A percentile compares a stretch with the other conserved stretches of the same genome.
Conservation (phyloP, 495 filamentous ascomycete species). For the Aspergillus sclerotiicarbonarius region DNA sequence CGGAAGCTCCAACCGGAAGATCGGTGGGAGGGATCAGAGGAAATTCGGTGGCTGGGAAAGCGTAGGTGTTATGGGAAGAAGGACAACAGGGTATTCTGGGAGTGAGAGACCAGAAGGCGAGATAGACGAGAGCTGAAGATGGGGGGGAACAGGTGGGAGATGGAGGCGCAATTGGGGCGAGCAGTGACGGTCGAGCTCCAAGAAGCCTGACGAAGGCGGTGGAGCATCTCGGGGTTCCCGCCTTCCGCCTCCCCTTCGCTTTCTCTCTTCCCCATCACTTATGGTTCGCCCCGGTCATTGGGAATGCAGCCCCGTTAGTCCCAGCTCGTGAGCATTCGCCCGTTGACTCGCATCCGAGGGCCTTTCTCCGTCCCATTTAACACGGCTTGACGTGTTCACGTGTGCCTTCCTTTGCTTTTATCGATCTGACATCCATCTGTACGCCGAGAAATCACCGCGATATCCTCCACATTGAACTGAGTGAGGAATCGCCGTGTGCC, state of each 20-base stretch:
- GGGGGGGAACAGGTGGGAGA: conserved; percentile 15
- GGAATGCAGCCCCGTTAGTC: conserved; percentile 13
- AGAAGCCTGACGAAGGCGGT: conserved; percentile 28
- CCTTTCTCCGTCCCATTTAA: neutral
- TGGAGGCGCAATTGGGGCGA: conserved; percentile 12
- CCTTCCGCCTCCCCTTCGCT: conserved; percentile 25
- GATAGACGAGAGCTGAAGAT: conserved; percentile 7
- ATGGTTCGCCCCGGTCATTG: conserved; percentile 12
- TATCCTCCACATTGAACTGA: neutral
- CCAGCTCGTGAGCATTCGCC: neutral
- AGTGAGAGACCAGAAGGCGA: conserved; percentile 1
- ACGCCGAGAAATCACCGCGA: conserved; percentile 21
- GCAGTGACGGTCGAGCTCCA: conserved; percentile 9
- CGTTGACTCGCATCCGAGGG: neutral
- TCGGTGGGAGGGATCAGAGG: neutral
- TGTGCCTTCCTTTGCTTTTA: neutral
- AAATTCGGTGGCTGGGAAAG: neutral
- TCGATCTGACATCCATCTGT: neutral
- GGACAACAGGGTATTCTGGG: neutral
- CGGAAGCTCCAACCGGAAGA: conserved; percentile 35
- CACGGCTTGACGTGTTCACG: neutral
- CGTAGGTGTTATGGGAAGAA: neutral
- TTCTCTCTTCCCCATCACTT: conserved; percentile 15
- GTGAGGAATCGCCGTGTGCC: conserved; percentile 4
- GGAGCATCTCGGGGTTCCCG: conserved; percentile 20